Percentiles rank a stretch among this genome's conserved stretches.
Evolutionary conservation across 78 protist genomes (phyloP).

Genomic region (Protostelium mycophagum): DNA sequence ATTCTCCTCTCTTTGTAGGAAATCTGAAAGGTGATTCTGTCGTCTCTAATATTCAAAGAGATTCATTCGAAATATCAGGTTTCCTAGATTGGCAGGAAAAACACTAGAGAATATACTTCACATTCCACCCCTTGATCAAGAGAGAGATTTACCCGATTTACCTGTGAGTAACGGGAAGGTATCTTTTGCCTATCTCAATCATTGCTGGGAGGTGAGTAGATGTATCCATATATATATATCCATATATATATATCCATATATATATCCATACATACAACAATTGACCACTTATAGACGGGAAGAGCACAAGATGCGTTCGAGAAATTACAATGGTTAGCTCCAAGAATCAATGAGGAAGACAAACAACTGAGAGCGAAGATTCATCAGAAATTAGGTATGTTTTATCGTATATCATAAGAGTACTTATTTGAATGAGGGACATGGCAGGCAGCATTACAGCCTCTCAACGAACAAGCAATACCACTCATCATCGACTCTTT

Average conservation of each 20-base stretch:
- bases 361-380: background rate
- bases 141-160: background rate
- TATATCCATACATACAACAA: background rate
- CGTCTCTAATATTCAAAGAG: background rate
- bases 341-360: background rate
- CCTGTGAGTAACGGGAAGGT: background rate
- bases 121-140: background rate
- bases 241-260: background rate
- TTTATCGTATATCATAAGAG: too few relatives aligned
- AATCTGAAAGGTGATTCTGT: slow-evolving; percentile 1
- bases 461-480: background rate
- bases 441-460: background rate
- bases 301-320: background rate
- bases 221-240: background rate
- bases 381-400: background rate
- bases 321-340: background rate
- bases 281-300: background rate
- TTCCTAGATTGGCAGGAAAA: background rate
- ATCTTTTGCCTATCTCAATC: background rate
- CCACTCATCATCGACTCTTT: background rate
- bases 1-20: slow-evolving; percentile 18
- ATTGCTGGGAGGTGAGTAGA: background rate
- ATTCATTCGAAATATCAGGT: too few relatives aligned
- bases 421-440: too few relatives aligned
- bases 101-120: background rate